These are phyloP conservation scores for Stemphylium beticola DNA, from an alignment of 2,329 filamentous ascomycete species.

Conservation along the genomic window DNA sequence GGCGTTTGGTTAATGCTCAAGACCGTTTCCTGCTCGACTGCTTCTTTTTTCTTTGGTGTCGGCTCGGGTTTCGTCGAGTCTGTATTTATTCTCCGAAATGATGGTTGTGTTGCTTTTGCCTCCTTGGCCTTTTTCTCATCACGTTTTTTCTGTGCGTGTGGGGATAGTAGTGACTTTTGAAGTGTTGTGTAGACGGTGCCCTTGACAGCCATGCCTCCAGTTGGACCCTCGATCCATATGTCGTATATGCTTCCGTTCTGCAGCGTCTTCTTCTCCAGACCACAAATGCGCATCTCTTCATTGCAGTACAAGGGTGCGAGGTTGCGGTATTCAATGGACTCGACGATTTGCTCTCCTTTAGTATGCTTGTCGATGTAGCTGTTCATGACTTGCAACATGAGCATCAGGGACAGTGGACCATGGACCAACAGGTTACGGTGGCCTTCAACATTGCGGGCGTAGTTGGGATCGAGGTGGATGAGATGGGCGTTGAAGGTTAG, in stretches of 20 bases:
- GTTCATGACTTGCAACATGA: constrained; percentile 74
- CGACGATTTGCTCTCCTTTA: constrained; percentile 50
- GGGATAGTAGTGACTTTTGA: neutral
- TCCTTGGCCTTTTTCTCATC: too few species aligned
- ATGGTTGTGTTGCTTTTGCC: too few species aligned
- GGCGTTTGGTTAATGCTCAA: too few species aligned
- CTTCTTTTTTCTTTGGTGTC: neutral
- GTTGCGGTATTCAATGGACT: constrained; percentile 77
- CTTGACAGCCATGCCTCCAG: constrained; percentile 54
- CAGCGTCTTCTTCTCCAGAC: constrained; percentile 54
- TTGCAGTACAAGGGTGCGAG: constrained; percentile 78
- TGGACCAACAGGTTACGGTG: constrained; percentile 81
- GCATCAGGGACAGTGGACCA: constrained; percentile 78
- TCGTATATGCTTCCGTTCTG: constrained; percentile 37
- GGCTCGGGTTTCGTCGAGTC: too few species aligned
- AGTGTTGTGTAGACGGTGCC: constrained; percentile 39
- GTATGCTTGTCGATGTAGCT: constrained; percentile 9
- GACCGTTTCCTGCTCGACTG: too few species aligned
- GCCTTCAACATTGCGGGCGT: constrained; percentile 73
- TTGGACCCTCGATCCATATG: constrained; percentile 51
- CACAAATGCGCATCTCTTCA: constrained; percentile 73
- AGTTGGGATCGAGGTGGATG: constrained; percentile 82
- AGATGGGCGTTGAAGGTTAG: constrained; percentile 86
- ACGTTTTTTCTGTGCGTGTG: neutral
- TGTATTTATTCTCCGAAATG: too few species aligned